Percentiles rank a stretch among this genome's conserved stretches.
phyloP scores from a whole-genome alignment of 345 rosid species.

The Boechera retrofracta region DNA sequence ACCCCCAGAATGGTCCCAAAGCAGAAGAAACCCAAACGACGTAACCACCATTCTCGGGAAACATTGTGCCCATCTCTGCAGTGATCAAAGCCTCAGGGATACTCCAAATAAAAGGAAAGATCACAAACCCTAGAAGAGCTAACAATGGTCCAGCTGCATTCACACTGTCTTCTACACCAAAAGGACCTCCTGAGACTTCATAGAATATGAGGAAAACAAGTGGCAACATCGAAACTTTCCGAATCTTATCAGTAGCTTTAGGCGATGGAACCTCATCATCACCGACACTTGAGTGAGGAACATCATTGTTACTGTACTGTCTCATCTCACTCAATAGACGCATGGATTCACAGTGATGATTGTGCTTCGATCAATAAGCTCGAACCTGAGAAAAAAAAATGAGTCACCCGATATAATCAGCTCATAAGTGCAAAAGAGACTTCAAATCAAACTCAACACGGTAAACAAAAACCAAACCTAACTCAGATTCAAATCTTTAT shows the following conservation, averaged over 20 bases:
- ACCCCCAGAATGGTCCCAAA: constrained; percentile 63
- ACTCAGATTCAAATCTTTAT: constrained; percentile 8
- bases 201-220: constrained; percentile 66
- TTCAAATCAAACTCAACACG: constrained; percentile 12
- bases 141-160: constrained; percentile 79
- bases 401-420: background rate
- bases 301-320: constrained; percentile 39
- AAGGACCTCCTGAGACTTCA: constrained; percentile 68
- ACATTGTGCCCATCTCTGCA: constrained; percentile 89
- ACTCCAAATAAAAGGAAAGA: constrained; percentile 82
- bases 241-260: constrained; percentile 41
- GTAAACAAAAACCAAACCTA: constrained; percentile 3
- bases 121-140: constrained; percentile 70
- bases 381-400: constrained; percentile 12
- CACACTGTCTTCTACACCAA: constrained; percentile 80
- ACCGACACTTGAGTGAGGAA: constrained; percentile 28
- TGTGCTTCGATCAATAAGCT: constrained; percentile 35
- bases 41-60: constrained; percentile 85
- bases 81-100: constrained; percentile 81
- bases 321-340: constrained; percentile 51
- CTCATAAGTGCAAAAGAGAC: background rate
- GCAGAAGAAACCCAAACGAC: constrained; percentile 84
- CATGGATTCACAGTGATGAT: constrained; percentile 33
- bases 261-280: constrained; percentile 51
- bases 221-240: constrained; percentile 68